Conservation (phyloP, 2,329 filamentous ascomycete species). For the Cordyceps tenuipes region DNA sequence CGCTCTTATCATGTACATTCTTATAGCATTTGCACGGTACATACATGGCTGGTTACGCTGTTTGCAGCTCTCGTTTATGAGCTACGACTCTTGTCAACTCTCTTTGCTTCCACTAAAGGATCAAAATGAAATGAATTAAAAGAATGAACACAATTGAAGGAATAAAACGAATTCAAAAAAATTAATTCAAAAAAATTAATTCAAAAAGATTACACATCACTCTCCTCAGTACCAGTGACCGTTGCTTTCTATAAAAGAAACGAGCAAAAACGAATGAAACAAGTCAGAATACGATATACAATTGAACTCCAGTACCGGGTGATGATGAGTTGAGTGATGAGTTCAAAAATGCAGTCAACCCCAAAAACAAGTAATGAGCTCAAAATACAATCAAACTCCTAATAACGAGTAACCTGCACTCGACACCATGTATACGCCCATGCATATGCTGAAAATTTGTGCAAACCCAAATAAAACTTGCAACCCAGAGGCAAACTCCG, state of each 20-base stretch:
- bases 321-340: not conserved
- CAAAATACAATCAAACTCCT: not conserved
- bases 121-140: not conserved
- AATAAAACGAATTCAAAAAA: not conserved
- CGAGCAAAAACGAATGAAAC: not conserved
- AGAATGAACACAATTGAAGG: not conserved
- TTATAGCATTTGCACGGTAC: conserved; percentile 8
- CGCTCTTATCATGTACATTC: not conserved
- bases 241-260: not conserved
- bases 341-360: not conserved
- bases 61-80: not conserved
- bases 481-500: not conserved
- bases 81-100: not conserved
- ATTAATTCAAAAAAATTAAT: not conserved
- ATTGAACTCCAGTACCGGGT: too few species aligned
- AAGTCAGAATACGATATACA: not conserved
- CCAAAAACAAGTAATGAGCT: not conserved
- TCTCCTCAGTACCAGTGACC: not conserved
- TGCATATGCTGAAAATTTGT: not conserved
- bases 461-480: not conserved
- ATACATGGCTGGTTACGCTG: not conserved
- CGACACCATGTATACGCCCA: not conserved
- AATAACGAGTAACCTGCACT: not conserved
- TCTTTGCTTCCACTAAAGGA: not conserved
- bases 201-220: not conserved